phyloP scores from a whole-genome alignment of 179 eudicot species.

The Beta macrorhiza region DNA sequence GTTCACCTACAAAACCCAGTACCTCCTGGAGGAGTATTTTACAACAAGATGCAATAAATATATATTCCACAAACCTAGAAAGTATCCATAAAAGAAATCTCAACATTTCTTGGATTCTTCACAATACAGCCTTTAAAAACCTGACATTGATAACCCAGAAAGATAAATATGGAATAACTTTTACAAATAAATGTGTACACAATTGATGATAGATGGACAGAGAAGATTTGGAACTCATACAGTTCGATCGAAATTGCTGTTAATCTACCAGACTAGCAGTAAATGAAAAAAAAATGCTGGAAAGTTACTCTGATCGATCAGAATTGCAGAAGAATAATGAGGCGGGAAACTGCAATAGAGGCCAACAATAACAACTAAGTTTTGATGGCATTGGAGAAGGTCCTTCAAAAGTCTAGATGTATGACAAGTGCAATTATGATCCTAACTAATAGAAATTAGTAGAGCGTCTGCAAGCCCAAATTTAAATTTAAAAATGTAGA shows the following conservation, averaged over 20 bases:
- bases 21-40: not conserved
- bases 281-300: not conserved
- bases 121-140: not conserved
- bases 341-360: not conserved
- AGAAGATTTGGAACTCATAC: not conserved
- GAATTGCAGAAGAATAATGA: not conserved
- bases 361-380: not conserved
- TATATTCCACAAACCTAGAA: not conserved
- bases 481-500: too few relatives aligned
- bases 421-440: too few relatives aligned
- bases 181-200: not conserved
- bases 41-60: not conserved
- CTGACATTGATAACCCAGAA: not conserved
- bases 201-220: not conserved
- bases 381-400: not conserved
- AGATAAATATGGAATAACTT: not conserved
- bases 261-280: too few relatives aligned
- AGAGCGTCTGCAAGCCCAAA: not conserved
- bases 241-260: too few relatives aligned
- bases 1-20: not conserved
- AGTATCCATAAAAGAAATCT: not conserved
- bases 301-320: not conserved
- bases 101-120: not conserved
- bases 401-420: not conserved
- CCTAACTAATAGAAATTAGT: too few relatives aligned